phyloP scores from a whole-genome alignment of 148 eudicot genomes.

The Talinum fruticosum region DNA sequence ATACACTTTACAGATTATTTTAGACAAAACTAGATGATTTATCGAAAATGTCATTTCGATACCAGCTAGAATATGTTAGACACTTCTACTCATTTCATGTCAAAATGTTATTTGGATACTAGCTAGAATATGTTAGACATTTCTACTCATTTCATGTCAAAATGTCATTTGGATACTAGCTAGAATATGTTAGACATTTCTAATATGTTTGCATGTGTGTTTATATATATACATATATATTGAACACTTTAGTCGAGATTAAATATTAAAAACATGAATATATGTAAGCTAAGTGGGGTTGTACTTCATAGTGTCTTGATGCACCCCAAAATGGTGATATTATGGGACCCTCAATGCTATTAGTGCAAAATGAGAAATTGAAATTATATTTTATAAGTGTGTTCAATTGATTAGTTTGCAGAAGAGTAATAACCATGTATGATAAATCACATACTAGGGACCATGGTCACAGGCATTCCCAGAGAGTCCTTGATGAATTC shows the following conservation, averaged over 20 bases:
- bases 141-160: too few species aligned
- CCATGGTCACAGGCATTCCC: constrained; percentile 71
- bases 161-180: too few species aligned
- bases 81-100: too few species aligned
- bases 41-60: too few species aligned
- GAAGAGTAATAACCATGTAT: not conserved
- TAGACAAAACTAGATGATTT: too few species aligned
- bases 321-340: constrained; percentile 32
- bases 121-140: too few species aligned
- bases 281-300: not conserved
- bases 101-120: too few species aligned
- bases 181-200: too few species aligned
- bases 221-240: too few species aligned
- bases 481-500: constrained; percentile 61
- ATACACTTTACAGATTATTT: too few species aligned
- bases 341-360: constrained; percentile 23
- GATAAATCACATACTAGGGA: constrained; percentile 69
- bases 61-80: too few species aligned
- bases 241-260: not conserved
- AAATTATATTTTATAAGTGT: not conserved
- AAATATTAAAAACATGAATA: not conserved
- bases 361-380: constrained; percentile 9
- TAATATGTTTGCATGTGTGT: too few species aligned
- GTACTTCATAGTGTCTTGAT: constrained; percentile 15
- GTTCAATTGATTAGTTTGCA: not conserved